phyloP scores from a whole-genome alignment of 164 flowering plant species.

The Vitis cinerea region DNA sequence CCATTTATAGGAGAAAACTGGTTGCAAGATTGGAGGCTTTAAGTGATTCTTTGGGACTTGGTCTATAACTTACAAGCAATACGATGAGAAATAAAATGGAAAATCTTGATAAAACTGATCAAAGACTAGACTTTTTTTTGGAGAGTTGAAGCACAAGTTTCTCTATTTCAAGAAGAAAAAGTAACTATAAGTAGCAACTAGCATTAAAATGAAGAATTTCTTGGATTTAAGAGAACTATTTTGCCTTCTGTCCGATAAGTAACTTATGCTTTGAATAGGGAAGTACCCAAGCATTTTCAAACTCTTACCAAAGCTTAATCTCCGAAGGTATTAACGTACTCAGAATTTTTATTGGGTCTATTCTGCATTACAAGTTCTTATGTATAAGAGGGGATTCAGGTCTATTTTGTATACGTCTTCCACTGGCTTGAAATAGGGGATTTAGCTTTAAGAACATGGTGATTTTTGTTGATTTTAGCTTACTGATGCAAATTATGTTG shows the following conservation, averaged over 20 bases:
- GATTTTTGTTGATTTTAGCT: no score
- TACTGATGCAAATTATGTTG: no score
- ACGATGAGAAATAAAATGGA: slow-evolving; percentile 9
- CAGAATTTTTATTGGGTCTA: neutral
- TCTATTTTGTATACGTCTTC: no score
- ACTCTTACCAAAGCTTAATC: slow-evolving; percentile 58
- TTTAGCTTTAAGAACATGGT: no score
- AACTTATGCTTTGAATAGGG: slow-evolving; percentile 34
- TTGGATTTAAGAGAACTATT: neutral
- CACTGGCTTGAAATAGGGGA: no score
- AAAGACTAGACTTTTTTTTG: slow-evolving; percentile 32
- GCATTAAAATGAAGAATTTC: neutral
- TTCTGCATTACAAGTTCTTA: no score
- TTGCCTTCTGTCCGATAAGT: neutral
- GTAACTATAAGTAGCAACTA: slow-evolving; percentile 52
- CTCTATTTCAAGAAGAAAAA: slow-evolving; percentile 63
- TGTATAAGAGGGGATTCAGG: no score
- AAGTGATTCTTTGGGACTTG: slow-evolving; percentile 17
- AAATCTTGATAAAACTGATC: slow-evolving; percentile 13
- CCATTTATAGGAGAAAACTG: slow-evolving; percentile 29
- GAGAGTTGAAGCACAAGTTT: slow-evolving; percentile 57
- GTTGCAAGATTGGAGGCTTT: slow-evolving; percentile 32
- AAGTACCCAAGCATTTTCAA: slow-evolving; percentile 52
- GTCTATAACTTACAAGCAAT: slow-evolving; percentile 22
- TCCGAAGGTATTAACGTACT: slow-evolving; percentile 59